These are phyloP conservation scores for Phoma sp. DNA, from an alignment of 2,329 filamentous ascomycete genomes.

Conservation along the genomic window DNA sequence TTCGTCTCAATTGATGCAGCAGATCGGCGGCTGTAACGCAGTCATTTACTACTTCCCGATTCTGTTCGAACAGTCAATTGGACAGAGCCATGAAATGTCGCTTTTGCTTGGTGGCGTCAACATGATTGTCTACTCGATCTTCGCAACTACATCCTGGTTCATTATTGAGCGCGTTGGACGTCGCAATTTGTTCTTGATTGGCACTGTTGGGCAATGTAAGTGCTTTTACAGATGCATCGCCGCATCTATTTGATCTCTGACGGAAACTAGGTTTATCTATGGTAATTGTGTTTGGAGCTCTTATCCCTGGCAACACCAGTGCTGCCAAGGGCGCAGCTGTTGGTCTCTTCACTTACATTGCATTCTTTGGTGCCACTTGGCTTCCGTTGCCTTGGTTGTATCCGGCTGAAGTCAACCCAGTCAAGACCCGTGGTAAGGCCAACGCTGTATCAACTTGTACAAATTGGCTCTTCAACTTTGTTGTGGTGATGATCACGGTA, in stretches of 20 bases:
- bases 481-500: slow-evolving; percentile 47
- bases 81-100: slow-evolving; percentile 49
- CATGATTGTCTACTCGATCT: slow-evolving; percentile 63
- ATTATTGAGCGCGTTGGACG: slow-evolving; percentile 67
- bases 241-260: not conserved
- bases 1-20: slow-evolving; percentile 50
- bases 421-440: slow-evolving; percentile 60
- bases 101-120: slow-evolving; percentile 56
- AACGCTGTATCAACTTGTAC: slow-evolving; percentile 59
- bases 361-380: slow-evolving; percentile 69
- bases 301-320: slow-evolving; percentile 41
- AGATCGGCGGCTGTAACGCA: slow-evolving; percentile 45
- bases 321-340: slow-evolving; percentile 58
- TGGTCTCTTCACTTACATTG: slow-evolving; percentile 70
- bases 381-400: slow-evolving; percentile 66
- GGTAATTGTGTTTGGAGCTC: slow-evolving; percentile 49
- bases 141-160: slow-evolving; percentile 66
- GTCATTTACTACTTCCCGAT: slow-evolving; percentile 54
- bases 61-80: slow-evolving; percentile 58
- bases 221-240: no score
- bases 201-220: slow-evolving; percentile 54
- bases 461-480: slow-evolving; percentile 60
- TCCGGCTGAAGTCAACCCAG: slow-evolving; percentile 57
- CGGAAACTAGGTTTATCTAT: slow-evolving; percentile 55
- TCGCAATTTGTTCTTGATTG: slow-evolving; percentile 51